These are phyloP conservation scores for Solanum habrochaites DNA, from an alignment of 257 asterid genomes.

Conservation along the genomic window DNA sequence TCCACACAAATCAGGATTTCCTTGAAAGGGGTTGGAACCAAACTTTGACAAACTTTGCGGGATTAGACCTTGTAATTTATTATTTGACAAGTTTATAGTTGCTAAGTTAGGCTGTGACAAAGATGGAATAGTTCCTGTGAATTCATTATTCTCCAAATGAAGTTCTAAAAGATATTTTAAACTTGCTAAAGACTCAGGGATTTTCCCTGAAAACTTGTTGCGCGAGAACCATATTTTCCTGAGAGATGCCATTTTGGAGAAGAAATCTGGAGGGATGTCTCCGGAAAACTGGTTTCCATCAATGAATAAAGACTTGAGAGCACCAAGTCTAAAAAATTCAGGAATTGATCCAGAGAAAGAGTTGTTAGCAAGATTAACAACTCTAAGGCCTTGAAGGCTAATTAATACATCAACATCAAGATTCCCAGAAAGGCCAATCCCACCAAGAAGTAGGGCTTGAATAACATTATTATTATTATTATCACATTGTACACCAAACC, in stretches of 20 bases:
- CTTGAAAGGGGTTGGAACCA: conserved; percentile 29
- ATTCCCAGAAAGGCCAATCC: conserved; percentile 28
- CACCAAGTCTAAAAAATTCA: conserved; percentile 35
- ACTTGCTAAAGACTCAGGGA: conserved; percentile 39
- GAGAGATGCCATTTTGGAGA: conserved; percentile 36
- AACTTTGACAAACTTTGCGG: conserved; percentile 45
- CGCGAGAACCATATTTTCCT: conserved; percentile 36
- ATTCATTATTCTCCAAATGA: conserved; percentile 34
- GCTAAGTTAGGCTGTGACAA: conserved; percentile 29
- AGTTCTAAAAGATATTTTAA: conserved; percentile 23
- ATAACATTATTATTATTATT: conserved; percentile 12
- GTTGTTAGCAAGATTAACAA: conserved; percentile 45
- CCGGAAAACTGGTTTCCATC: conserved; percentile 47
- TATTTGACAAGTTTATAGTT: conserved; percentile 29
- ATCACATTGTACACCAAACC: conserved; percentile 58
- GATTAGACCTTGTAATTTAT: conserved; percentile 60
- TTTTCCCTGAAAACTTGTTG: conserved; percentile 47
- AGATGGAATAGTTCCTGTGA: conserved; percentile 49
- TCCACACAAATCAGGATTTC: conserved; percentile 58
- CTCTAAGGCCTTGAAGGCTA: conserved; percentile 31
- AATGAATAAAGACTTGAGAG: conserved; percentile 35
- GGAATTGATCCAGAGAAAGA: conserved; percentile 51
- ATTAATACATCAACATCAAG: conserved; percentile 24
- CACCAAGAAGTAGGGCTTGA: conserved; percentile 28
- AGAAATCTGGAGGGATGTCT: conserved; percentile 35